Conservation (phyloP, 306 rosid genomes). For the Vigna hirtella region DNA sequence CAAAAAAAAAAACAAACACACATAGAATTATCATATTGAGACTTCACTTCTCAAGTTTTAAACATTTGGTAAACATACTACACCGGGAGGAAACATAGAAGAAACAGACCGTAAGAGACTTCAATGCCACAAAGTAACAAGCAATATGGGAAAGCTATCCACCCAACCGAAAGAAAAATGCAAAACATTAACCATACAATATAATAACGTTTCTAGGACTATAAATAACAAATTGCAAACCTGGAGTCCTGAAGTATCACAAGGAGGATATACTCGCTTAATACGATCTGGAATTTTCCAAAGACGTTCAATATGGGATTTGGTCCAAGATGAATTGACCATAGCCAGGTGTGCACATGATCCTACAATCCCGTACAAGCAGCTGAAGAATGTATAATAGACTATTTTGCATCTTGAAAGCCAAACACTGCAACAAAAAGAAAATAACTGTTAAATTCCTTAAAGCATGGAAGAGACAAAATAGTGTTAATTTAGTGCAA, state of each 20-base stretch:
- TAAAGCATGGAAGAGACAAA: not conserved
- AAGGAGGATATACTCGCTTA: slow-evolving; percentile 93
- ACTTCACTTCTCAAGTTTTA: slow-evolving; percentile 11
- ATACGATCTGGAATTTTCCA: slow-evolving; percentile 78
- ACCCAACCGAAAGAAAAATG: not conserved
- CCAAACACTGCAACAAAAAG: slow-evolving; percentile 70
- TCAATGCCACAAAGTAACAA: slow-evolving; percentile 23
- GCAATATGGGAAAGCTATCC: slow-evolving; percentile 11
- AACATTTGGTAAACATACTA: slow-evolving; percentile 5
- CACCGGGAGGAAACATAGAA: not conserved
- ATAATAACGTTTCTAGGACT: slow-evolving; percentile 20
- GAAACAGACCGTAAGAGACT: slow-evolving; percentile 21
- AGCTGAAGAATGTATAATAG: slow-evolving; percentile 81
- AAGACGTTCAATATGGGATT: slow-evolving; percentile 78
- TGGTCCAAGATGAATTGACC: slow-evolving; percentile 99
- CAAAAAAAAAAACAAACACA: not conserved
- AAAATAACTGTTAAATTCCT: slow-evolving; percentile 40
- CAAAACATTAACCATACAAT: slow-evolving; percentile 2
- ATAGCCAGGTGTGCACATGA: slow-evolving; percentile 88
- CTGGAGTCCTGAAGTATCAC: slow-evolving; percentile 94
- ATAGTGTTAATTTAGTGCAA: slow-evolving; percentile 7
- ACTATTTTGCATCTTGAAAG: slow-evolving; percentile 75
- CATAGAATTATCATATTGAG: not conserved
- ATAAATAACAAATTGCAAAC: slow-evolving; percentile 51
- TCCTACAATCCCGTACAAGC: slow-evolving; percentile 85